Percentiles rank a stretch among this genome's conserved stretches.
Conservation (phyloP, 2,329 filamentous ascomycete species). For the Sclerotiophoma versabilis region DNA sequence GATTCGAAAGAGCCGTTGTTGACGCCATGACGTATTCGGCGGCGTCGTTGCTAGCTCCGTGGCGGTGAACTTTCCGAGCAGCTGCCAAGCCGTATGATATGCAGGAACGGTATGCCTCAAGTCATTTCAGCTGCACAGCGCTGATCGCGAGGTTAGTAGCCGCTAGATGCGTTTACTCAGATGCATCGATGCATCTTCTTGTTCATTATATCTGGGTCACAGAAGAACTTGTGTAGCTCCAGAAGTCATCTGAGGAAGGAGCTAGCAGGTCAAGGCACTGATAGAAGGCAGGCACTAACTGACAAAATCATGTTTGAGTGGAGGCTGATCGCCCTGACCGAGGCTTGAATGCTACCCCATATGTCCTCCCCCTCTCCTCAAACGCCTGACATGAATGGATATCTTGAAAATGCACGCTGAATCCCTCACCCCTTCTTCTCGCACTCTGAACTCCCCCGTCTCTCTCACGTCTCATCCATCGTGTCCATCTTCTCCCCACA, state of each 20-base stretch:
- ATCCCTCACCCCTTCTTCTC: neutral
- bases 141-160: neutral
- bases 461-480: slow-evolving; percentile 34
- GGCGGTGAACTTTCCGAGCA: neutral
- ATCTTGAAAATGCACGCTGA: slow-evolving; percentile 18
- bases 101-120: slow-evolving; percentile 6
- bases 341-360: too few relatives aligned
- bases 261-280: too few relatives aligned
- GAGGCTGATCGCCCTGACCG: too few relatives aligned
- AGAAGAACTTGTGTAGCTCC: too few relatives aligned
- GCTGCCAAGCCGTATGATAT: neutral
- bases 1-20: neutral
- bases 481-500: slow-evolving; percentile 14
- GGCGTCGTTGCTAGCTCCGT: neutral
- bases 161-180: neutral
- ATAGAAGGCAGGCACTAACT: too few relatives aligned
- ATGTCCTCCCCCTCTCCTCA: too few relatives aligned
- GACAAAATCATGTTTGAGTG: too few relatives aligned
- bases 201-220: too few relatives aligned
- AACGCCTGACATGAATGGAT: slow-evolving; percentile 20
- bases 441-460: neutral
- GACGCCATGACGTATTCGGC: neutral
- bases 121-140: slow-evolving; percentile 2
- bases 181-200: neutral
- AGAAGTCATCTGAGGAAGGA: too few relatives aligned